Evolutionary conservation across 768 basidiomycete species (phyloP), one percentile per base, ranked within the genome.

Genomic region (Porphyrellus cyaneotinctus): DNA sequence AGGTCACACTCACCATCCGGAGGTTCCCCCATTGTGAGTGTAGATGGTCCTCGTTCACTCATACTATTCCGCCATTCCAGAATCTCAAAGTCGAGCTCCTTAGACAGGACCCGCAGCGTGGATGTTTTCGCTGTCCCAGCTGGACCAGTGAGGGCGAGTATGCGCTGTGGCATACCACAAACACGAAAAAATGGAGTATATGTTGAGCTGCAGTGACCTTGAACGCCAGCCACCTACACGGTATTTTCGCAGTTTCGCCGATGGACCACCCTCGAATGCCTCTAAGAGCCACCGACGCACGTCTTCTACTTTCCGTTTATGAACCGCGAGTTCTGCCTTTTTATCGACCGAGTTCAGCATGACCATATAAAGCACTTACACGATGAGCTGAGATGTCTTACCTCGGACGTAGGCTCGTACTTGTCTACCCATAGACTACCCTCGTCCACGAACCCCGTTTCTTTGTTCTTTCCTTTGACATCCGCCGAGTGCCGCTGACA

Each of bases 61-160:
- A 80, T 74, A 0, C 80, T 71, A 64, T 87, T 91, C 42, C 79
- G 74, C 91, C 94, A 98, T 64, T 99, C 95, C 24, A 92, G 64
- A 35, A 97, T 77, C 44, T 94, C 87, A 48, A 90, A 82, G 2
- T 76, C 81, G 60, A 95, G 70, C 61, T 95, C 91, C 17, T 71
- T 72, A 0, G 90, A 77, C 20, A 99, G 72, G 2, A 93, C 79
- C 23, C 82, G 80, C 3, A 98, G 59, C 0, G 91, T 91, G 0
- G 93, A 80, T 0, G 95, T 97, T 74, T 99, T 99, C n/a, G 83
- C 95, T 0, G 84, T 82, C 2, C 95, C 95, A 9, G 95, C 85
- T 0, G 92, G 91, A 2, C 95, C 95, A 3, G 89, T 88, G 11
- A 99, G 71, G 0, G 82, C 82, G 8, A 99, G 78, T 26, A 99